Percentiles rank a stretch among this genome's conserved stretches.
These are phyloP conservation scores for Gossypium bickii DNA, from an alignment of 345 rosid species.

Conservation along the genomic window DNA sequence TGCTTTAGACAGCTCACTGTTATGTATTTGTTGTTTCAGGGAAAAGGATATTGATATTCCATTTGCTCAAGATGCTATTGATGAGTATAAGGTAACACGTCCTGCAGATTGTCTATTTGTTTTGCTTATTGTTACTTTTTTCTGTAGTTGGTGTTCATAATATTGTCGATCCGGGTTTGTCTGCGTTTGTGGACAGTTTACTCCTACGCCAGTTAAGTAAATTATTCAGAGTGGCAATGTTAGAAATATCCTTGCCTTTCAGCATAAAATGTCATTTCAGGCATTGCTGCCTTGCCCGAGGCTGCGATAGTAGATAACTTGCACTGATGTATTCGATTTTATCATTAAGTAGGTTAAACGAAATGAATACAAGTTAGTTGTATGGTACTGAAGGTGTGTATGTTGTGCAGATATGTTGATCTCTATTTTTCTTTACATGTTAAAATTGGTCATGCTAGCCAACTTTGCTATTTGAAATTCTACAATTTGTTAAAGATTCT, in stretches of 20 bases:
- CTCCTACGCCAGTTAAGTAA: neutral
- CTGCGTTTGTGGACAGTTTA: neutral
- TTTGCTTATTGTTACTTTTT: neutral
- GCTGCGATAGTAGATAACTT: neutral
- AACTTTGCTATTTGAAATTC: constrained; percentile 5
- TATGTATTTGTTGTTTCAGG: constrained; percentile 43
- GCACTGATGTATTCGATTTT: neutral
- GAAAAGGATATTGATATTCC: constrained; percentile 86
- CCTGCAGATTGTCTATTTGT: constrained; percentile 13
- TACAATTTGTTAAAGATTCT: neutral
- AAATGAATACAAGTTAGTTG: neutral
- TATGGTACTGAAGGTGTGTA: neutral
- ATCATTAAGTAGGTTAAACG: neutral
- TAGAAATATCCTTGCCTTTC: neutral
- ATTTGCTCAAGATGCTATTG: constrained; percentile 94
- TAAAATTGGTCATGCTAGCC: neutral
- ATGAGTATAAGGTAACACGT: constrained; percentile 75
- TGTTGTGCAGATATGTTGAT: neutral
- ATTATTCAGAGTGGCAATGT: neutral
- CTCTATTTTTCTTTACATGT: neutral
- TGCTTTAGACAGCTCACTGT: neutral
- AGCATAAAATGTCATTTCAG: neutral
- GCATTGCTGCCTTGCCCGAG: neutral
- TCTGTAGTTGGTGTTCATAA: neutral
- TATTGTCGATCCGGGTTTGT: neutral